phyloP scores from a whole-genome alignment of 345 rosid genomes.

The Dimocarpus longan region DNA sequence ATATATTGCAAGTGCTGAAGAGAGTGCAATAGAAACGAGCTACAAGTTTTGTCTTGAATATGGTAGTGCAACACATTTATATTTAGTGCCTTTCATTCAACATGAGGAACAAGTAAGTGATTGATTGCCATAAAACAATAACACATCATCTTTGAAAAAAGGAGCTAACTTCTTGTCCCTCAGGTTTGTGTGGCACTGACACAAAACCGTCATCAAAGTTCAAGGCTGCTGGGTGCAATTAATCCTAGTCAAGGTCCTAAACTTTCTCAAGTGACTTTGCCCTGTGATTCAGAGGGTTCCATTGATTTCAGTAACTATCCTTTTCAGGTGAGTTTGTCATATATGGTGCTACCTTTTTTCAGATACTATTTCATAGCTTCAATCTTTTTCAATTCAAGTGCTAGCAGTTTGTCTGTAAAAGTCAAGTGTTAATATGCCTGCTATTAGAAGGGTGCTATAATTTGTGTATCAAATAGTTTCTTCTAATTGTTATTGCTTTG shows the following conservation, averaged over 20 bases:
- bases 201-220: slow-evolving; percentile 68
- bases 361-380: not conserved
- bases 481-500: not conserved
- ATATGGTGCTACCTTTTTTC: not conserved
- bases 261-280: slow-evolving; percentile 85
- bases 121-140: slow-evolving; percentile 1
- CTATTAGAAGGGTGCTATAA: not conserved
- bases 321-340: slow-evolving; percentile 61
- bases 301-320: slow-evolving; percentile 86
- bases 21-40: slow-evolving; percentile 53
- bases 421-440: not conserved
- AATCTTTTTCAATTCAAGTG: not conserved
- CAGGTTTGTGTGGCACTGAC: slow-evolving; percentile 75
- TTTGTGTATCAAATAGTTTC: not conserved
- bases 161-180: slow-evolving; percentile 24
- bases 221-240: slow-evolving; percentile 53
- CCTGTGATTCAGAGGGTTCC: slow-evolving; percentile 83
- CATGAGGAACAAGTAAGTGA: slow-evolving; percentile 76
- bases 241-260: slow-evolving; percentile 56
- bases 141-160: slow-evolving; percentile 18
- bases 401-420: too few species aligned
- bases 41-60: slow-evolving; percentile 82
- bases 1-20: slow-evolving; percentile 62
- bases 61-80: slow-evolving; percentile 92
- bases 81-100: slow-evolving; percentile 72